These are phyloP conservation scores for Suhomyces maxii DNA, from an alignment of 1,139 yeast species.

Conservation along the genomic window DNA sequence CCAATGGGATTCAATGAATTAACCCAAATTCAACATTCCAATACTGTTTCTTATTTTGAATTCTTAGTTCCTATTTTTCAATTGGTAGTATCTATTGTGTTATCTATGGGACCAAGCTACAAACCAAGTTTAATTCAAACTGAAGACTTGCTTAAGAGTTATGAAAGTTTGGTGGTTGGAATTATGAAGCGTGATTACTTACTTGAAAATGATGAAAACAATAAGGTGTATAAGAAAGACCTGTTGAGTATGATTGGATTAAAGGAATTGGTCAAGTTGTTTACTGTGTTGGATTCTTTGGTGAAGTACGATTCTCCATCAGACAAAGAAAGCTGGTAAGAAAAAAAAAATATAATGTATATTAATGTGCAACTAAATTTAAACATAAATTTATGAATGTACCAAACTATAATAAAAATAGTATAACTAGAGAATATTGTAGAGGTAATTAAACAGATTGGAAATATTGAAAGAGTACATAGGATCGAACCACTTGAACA, in stretches of 20 bases:
- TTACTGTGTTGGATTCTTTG: conserved; percentile 58
- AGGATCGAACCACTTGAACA: too few species aligned
- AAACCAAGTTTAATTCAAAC: conserved; percentile 60
- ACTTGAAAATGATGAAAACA: conserved; percentile 28
- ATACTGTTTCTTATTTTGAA: conserved; percentile 59
- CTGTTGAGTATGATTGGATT: conserved; percentile 32
- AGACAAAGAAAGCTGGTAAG: too few species aligned
- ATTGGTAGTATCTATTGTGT: conserved; percentile 61
- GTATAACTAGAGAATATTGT: too few species aligned
- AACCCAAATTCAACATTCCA: conserved; percentile 15
- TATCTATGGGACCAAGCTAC: conserved; percentile 81
- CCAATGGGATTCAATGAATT: conserved; percentile 40
- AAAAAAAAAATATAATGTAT: not conserved
- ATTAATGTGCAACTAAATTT: not conserved
- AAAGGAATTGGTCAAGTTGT: conserved; percentile 53
- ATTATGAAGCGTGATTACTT: conserved; percentile 68
- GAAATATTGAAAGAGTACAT: too few species aligned
- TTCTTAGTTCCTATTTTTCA: conserved; percentile 78
- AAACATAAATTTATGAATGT: not conserved
- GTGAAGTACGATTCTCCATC: conserved; percentile 24
- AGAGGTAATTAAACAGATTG: too few species aligned
- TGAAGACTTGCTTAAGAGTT: conserved; percentile 50
- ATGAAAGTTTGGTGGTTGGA: conserved; percentile 60
- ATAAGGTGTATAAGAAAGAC: conserved; percentile 21
- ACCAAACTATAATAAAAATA: not conserved